A percentile compares a stretch with the other conserved stretches of the same genome.
Conservation (phyloP, 2,329 filamentous ascomycete genomes). For the Escovopsis sp. region DNA sequence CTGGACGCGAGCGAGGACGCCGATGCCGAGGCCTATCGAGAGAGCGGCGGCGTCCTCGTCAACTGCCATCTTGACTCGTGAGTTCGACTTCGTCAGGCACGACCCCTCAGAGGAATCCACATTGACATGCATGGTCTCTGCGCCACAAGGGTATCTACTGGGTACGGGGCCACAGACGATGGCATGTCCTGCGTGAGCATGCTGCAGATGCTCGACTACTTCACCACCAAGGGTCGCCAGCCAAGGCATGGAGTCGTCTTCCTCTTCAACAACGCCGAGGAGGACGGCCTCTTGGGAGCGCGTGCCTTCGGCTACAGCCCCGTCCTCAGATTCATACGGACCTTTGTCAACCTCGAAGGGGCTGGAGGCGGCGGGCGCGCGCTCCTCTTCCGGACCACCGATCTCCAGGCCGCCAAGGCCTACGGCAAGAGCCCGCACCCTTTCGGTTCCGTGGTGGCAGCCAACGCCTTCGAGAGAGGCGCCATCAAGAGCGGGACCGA, state of each 20-base stretch:
- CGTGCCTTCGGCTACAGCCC: slow-evolving; percentile 73
- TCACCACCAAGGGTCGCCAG: slow-evolving; percentile 53
- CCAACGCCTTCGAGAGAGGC: slow-evolving; percentile 69
- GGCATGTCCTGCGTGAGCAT: slow-evolving; percentile 79
- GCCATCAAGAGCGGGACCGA: slow-evolving; percentile 78
- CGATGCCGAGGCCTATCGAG: slow-evolving; percentile 21
- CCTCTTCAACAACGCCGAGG: slow-evolving; percentile 89
- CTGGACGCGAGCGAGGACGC: slow-evolving; percentile 22
- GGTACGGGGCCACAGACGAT: slow-evolving; percentile 86
- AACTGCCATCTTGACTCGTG: slow-evolving; percentile 84
- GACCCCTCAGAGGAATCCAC: too few species aligned
- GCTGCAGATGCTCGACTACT: slow-evolving; percentile 75
- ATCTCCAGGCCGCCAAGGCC: slow-evolving; percentile 67
- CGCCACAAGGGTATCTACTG: slow-evolving; percentile 59
- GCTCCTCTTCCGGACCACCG: slow-evolving; percentile 74
- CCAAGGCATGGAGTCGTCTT: slow-evolving; percentile 70
- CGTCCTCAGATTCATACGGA: slow-evolving; percentile 63
- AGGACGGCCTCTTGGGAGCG: slow-evolving; percentile 81
- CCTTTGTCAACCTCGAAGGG: slow-evolving; percentile 89
- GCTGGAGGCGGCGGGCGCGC: slow-evolving; percentile 84
- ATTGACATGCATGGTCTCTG: not conserved
- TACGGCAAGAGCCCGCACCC: slow-evolving; percentile 60
- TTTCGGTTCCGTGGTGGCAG: slow-evolving; percentile 68
- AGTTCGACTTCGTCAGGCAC: slow-evolving; percentile 9
- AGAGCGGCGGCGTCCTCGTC: slow-evolving; percentile 67